Evolutionary conservation across 192 early-diverging fungal species (phyloP), one percentile per base, ranked within the genome.

Genomic region (Diversispora epigaea): DNA sequence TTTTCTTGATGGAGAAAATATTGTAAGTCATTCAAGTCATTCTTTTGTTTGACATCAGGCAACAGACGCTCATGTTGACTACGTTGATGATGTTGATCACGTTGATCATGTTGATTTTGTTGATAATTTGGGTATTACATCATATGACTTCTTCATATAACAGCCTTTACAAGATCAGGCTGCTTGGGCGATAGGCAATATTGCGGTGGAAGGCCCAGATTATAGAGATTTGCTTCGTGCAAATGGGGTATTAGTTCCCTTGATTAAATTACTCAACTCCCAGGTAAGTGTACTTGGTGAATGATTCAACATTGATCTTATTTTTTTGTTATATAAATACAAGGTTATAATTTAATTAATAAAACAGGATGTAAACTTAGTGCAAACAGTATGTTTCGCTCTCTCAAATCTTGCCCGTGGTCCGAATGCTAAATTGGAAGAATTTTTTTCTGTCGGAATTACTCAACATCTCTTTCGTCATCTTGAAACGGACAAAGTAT

Each of bases 141-240:
- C n/a, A n/a, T n/a, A n/a, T n/a, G n/a, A n/a, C n/a, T n/a, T n/a
- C n/a, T n/a, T n/a, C n/a, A n/a, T n/a, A n/a, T n/a, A n/a, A n/a
- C n/a, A 84, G 75, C 89, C 93, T 74, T 86, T 98, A 40, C 84
- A 86, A 32, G 94, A 98, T 75, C 92, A 95, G 77, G 92, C 93
- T 32, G 93, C 92, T 6, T 96, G 95, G 92, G 93, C 95, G 4
- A 79, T 98, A 4, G 96, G 96, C 6, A 97, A 98, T 77, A 90
- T 98, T 86, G 96, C 96, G 0, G 93, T 92, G 0, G 95, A 98
- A 80, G 87, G 84, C 21, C 86, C 91, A 15, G 71, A 83, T 6
- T 92, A 87, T 75, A 85, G 96, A 64, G 89, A 94, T 73, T 79
- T 84, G 14, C 89, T 99, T 40, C 83, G 92, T 43, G 83, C 86